Conservation (phyloP, 371 early-diverging fungal species). For the Parasitella parasitica region DNA sequence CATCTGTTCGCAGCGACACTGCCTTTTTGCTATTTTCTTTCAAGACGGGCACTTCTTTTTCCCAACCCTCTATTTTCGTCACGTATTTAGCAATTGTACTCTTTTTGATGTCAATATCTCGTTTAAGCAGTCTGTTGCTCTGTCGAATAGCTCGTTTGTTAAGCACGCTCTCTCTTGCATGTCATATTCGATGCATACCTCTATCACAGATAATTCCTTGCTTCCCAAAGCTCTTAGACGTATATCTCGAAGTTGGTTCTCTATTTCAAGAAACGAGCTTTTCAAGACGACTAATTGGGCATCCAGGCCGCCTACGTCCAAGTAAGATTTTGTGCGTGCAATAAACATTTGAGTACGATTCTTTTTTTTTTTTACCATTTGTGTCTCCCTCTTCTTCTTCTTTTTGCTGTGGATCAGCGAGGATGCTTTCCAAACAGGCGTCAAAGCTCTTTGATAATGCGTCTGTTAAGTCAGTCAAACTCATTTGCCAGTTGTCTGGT, state of each 20-base stretch:
- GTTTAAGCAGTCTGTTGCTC: constrained; percentile 19
- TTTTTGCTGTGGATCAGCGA: constrained; percentile 27
- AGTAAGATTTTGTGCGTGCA: no score
- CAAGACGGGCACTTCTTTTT: constrained; percentile 17
- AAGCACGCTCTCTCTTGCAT: no score
- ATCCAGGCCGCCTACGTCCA: no score
- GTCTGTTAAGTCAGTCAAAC: constrained; percentile 12
- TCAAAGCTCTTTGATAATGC: constrained; percentile 30
- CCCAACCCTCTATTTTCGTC: constrained; percentile 22
- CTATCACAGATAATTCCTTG: constrained; percentile 25
- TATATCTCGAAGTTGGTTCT: constrained; percentile 29
- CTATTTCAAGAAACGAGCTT: constrained; percentile 27
- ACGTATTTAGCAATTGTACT: constrained; percentile 21
- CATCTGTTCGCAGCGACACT: constrained; percentile 6
- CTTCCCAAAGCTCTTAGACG: constrained; percentile 25
- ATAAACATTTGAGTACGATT: no score
- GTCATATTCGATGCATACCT: constrained; percentile 14
- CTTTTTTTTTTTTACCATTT: no score
- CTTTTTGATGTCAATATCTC: constrained; percentile 30
- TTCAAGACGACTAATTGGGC: constrained; percentile 17
- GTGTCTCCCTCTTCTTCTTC: constrained; percentile 11
- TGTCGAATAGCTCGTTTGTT: no score
- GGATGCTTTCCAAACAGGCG: constrained; percentile 30
- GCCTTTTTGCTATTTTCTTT: constrained; percentile 16
- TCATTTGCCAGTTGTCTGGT: constrained; percentile 2